Evolutionary conservation across 805 yeast species (phyloP), one percentile per base, ranked within the genome.

Genomic region (Dipodascopsis tothii): DNA sequence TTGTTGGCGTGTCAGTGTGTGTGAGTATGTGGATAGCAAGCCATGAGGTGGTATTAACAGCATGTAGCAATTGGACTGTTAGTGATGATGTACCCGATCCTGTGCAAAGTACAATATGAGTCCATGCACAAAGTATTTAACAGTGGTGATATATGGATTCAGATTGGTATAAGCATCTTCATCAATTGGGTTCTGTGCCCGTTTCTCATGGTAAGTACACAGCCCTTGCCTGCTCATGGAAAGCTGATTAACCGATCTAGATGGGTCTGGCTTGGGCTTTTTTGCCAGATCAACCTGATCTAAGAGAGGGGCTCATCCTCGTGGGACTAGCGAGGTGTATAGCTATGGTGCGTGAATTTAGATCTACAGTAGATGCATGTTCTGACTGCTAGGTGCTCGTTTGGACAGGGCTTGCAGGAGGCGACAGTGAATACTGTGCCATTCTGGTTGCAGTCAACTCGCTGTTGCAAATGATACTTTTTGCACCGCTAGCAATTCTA

Each of bases 291-390:
- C 52, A 67, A 39, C 58, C 59, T 3, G 80, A 71, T 40, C 72
- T 71, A 44, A 60, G 81, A 35, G 61, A 59, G 34, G 80, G 80
- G 1, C 64, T 76, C n/a, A 73, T 76, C 21, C 68, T 76, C 70
- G 72, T 76, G 34, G 81, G 81, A 0, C 42, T 73, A 30, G 81
- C 78, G 4, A 59, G 81, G 46, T 76, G 81, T 55, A 75, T 76
- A 50, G 81, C 81, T 16, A 76, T 76, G 81, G 48, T 41, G 27
- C 4, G 39, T 33, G 9, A 7, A 9, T 21, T 3, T 27, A 11
- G n/a, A 20, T 19, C 16, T n/a, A 5, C 4, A 23, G 6, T 33
- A 21, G 4, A 16, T 14, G 11, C n/a, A 33, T 14, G 9, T 21
- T 3, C 20, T 11, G 16, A 11, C 9, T n/a, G 5, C 4, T 7